Conservation (phyloP, 306 rosid species). For the Gleditsia sinensis region DNA sequence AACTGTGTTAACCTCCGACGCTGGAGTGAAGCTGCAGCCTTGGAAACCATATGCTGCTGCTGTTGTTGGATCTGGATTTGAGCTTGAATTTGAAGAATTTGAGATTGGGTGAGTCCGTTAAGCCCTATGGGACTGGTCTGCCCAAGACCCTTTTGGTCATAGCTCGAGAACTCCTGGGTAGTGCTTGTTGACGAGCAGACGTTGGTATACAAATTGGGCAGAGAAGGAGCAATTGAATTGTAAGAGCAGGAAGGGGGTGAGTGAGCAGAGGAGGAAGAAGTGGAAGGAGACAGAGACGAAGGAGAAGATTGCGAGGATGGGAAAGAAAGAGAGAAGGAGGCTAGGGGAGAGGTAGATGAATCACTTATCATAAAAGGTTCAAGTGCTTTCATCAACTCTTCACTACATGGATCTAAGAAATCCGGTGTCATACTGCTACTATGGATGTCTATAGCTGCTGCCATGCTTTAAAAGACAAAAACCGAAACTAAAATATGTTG, state of each 20-base stretch:
- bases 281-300: too few species aligned
- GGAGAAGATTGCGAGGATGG: too few species aligned
- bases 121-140: constrained; percentile 60
- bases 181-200: constrained; percentile 32
- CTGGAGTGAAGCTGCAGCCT: constrained; percentile 29
- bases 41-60: constrained; percentile 15
- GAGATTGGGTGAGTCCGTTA: constrained; percentile 72
- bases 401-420: constrained; percentile 57
- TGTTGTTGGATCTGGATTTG: constrained; percentile 50
- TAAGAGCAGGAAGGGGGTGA: constrained; percentile 1
- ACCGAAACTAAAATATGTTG: neutral
- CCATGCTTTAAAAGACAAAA: constrained; percentile 42
- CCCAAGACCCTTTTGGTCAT: constrained; percentile 27
- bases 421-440: constrained; percentile 29
- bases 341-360: constrained; percentile 30
- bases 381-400: constrained; percentile 78
- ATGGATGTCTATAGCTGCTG: constrained; percentile 54
- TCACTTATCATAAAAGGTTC: constrained; percentile 67
- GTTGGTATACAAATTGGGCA: constrained; percentile 35
- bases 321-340: constrained; percentile 24
- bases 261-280: constrained; percentile 9
- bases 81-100: constrained; percentile 75
- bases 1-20: neutral
- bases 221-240: constrained; percentile 17
- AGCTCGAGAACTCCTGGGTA: constrained; percentile 33